Conservation (phyloP, 1,139 yeast species). For the Sugiyamaella paludigena region DNA sequence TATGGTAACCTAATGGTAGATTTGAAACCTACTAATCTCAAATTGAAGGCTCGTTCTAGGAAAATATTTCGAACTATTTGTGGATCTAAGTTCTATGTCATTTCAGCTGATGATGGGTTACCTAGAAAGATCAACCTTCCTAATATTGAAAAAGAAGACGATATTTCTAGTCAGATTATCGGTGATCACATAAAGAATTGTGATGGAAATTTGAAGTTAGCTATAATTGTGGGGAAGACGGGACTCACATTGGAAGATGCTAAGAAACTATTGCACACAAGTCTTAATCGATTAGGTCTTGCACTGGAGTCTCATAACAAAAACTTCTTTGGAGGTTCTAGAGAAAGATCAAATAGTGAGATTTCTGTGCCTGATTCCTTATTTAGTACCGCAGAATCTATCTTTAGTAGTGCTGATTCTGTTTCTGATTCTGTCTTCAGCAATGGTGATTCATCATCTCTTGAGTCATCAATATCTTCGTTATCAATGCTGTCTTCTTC, state of each 20-base stretch:
- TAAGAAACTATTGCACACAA: constrained; percentile 16
- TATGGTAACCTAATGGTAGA: constrained; percentile 33
- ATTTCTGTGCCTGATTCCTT: constrained; percentile 4
- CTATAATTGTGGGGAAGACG: constrained; percentile 29
- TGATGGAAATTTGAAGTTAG: constrained; percentile 26
- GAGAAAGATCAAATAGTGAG: constrained; percentile 10
- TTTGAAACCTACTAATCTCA: constrained; percentile 27
- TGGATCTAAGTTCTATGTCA: constrained; percentile 16
- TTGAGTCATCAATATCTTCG: not conserved
- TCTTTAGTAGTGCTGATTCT: not conserved
- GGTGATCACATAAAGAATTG: constrained; percentile 21
- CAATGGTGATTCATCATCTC: not conserved
- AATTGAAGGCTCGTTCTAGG: constrained; percentile 27
- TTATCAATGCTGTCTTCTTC: not conserved
- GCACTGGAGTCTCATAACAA: constrained; percentile 8
- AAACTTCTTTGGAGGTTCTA: constrained; percentile 7
- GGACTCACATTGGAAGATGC: constrained; percentile 25
- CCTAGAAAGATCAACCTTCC: constrained; percentile 2
- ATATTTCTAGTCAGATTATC: constrained; percentile 2
- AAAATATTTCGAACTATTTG: constrained; percentile 26
- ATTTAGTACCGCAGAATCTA: not conserved
- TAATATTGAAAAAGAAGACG: not conserved
- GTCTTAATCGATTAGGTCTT: constrained; percentile 8
- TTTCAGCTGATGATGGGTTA: constrained; percentile 1
- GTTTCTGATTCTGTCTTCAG: too few relatives aligned